Evolutionary conservation across 768 basidiomycete species (phyloP), one percentile per base, ranked within the genome.

Genomic region (Paxillus involutus): DNA sequence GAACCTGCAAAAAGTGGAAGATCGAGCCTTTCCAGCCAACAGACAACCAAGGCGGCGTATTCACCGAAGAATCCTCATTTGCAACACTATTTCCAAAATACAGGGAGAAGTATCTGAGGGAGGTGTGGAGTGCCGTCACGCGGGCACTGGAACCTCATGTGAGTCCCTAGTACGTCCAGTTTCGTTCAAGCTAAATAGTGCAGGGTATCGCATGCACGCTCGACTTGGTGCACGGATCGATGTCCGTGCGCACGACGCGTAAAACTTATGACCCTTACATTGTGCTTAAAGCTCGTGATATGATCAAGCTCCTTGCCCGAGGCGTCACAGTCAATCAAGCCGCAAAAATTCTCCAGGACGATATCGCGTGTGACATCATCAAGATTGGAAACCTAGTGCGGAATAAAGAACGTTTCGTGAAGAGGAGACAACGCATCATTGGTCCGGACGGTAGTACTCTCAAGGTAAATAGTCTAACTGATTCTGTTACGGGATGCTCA

Each of bases 21-120:
- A 74, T 98, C 47, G 88, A 95, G 26, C 72, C 86, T 6, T 98
- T 98, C 72, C 67, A 77, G 54, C 77, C 80, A 5, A 70, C 69
- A 39, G 91, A 96, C 72, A 92, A 92, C 72, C 87, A 85, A 64
- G 86, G 81, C 13, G 89, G 90, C 0, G 77, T 89, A 2, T 94
- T 99, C 74, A 80, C 85, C 2, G 96, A 98, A 70, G 97, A 99
- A 76, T 97, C 94, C 3, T 96, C 94, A 0, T 99, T 98, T 64
- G 96, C 96, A 10, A 96, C 97, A 1, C 82, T 99, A 10, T 99
- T 99, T 72, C 97, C 97, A 12, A 98, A 97, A 72, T 98, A 98
- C 68, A 84, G 97, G 61, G 97, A 99, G 81, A 94, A 89, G 66
- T 98, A 98, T 66, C 75, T 99, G 46, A 83, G 94, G 42, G 94